Conservation (phyloP, 176 grass and related monocot genomes). For the barley (Hordeum vulgare) region DNA sequence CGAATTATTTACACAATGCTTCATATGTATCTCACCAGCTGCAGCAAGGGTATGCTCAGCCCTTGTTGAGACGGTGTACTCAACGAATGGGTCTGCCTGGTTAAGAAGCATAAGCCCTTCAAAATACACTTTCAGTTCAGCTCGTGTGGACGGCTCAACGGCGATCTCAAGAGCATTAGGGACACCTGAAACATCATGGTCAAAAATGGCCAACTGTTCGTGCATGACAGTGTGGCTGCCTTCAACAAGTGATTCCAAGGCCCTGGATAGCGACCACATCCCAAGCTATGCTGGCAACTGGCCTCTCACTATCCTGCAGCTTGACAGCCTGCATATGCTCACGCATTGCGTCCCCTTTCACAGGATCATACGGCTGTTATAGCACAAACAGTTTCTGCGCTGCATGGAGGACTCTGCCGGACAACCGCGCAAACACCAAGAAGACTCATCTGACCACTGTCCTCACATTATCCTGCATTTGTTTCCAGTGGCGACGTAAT, state of each 20-base stretch:
- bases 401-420: neutral
- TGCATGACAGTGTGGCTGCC: conserved; percentile 40
- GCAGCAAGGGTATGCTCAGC: conserved; percentile 68
- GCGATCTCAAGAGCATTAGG: conserved; percentile 58
- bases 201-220: too few relatives aligned
- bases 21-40: conserved; percentile 70
- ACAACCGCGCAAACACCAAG: too few relatives aligned
- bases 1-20: conserved; percentile 69
- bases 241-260: conserved; percentile 55
- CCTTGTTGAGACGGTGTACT: conserved; percentile 20
- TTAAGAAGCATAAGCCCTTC: too few relatives aligned
- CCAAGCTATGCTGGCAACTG: conserved; percentile 41
- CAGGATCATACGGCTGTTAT: conserved; percentile 57
- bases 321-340: conserved; percentile 58
- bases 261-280: conserved; percentile 68
- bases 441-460: too few relatives aligned
- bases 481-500: neutral
- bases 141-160: conserved; percentile 41
- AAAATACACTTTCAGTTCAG: conserved; percentile 24
- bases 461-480: neutral
- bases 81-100: too few relatives aligned
- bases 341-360: conserved; percentile 42
- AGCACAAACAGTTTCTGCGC: conserved; percentile 68
- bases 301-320: conserved; percentile 52
- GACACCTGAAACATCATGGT: conserved; percentile 84